phyloP scores from a whole-genome alignment of 345 rosid species.

The Angophora floribunda region DNA sequence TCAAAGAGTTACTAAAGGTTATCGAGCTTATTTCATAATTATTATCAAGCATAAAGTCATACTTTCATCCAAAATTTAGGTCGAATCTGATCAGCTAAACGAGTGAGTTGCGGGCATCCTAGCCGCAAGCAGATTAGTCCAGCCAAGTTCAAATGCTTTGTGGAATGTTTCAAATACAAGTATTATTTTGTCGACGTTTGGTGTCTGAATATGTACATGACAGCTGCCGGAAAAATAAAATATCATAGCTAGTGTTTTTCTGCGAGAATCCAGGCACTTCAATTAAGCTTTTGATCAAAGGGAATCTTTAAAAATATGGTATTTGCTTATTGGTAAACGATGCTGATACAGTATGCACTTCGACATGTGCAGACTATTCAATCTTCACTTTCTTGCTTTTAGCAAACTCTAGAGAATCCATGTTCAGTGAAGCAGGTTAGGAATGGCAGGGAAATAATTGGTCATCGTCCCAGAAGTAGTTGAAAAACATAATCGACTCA shows the following conservation, averaged over 20 bases:
- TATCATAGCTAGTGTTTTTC: not conserved
- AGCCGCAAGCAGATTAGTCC: not conserved
- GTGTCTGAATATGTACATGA: not conserved
- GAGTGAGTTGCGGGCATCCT: not conserved
- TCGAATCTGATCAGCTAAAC: not conserved
- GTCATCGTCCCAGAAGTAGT: not conserved
- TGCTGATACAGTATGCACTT: not conserved
- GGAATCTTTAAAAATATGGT: not conserved
- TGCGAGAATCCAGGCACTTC: not conserved
- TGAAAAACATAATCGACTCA: not conserved
- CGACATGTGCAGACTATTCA: not conserved
- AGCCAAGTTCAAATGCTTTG: not conserved
- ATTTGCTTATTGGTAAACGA: not conserved
- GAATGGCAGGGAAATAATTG: not conserved
- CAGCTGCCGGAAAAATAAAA: not conserved
- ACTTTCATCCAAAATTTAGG: not conserved
- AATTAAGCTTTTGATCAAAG: not conserved
- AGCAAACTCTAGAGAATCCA: not conserved
- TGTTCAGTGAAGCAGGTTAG: not conserved
- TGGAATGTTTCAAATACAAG: not conserved
- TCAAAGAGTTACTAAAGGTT: not conserved
- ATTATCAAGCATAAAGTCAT: not conserved
- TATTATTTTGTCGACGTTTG: not conserved
- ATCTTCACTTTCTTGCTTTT: not conserved
- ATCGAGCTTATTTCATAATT: not conserved